A percentile compares a stretch with the other conserved stretches of the same genome.
These are phyloP conservation scores for Volutella citrinella DNA, from an alignment of 2,329 filamentous ascomycete genomes.

Conservation along the genomic window DNA sequence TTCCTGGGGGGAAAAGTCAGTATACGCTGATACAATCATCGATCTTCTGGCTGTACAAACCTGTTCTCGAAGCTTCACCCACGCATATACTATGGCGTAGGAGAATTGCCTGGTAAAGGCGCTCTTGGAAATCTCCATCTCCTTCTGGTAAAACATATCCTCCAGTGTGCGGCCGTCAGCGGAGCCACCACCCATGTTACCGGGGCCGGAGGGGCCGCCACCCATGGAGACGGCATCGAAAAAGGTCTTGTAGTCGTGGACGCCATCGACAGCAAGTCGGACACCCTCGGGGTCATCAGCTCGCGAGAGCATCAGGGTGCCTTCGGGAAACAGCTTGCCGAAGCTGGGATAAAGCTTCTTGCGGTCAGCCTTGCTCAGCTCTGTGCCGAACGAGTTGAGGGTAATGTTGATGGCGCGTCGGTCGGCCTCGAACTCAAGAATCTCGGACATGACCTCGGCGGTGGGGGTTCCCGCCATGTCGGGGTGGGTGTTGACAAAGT, in stretches of 20 bases:
- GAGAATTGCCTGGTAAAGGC: conserved; percentile 97
- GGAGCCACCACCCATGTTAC: conserved; percentile 80
- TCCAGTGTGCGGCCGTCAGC: conserved; percentile 86
- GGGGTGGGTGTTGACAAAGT: conserved; percentile 85
- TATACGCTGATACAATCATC: no score
- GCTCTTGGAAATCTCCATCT: conserved; percentile 96
- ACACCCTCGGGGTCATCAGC: conserved; percentile 96
- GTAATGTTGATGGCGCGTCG: conserved; percentile 98
- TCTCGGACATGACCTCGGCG: conserved; percentile 90
- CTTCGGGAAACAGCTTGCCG: conserved; percentile 88
- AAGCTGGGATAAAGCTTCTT: conserved; percentile 96
- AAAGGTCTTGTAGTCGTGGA: conserved; percentile 91
- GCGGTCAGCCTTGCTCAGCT: conserved; percentile 87
- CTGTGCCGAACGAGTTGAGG: conserved; percentile 96
- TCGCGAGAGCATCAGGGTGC: conserved; percentile 88
- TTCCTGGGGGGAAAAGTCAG: conserved; percentile 61
- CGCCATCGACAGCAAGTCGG: conserved; percentile 86
- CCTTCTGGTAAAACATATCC: conserved; percentile 98
- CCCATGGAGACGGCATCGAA: conserved; percentile 87
- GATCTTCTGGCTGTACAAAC: no score
- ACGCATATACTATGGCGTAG: conserved; percentile 90
- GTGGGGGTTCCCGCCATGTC: conserved; percentile 88
- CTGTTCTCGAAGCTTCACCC: conserved; percentile 97
- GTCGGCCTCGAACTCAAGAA: conserved; percentile 95
- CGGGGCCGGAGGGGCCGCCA: conserved; percentile 67